Evolutionary conservation across 2,329 filamentous ascomycete genomes (phyloP).

Genomic region (Ophiostoma novo-ulmi): DNA sequence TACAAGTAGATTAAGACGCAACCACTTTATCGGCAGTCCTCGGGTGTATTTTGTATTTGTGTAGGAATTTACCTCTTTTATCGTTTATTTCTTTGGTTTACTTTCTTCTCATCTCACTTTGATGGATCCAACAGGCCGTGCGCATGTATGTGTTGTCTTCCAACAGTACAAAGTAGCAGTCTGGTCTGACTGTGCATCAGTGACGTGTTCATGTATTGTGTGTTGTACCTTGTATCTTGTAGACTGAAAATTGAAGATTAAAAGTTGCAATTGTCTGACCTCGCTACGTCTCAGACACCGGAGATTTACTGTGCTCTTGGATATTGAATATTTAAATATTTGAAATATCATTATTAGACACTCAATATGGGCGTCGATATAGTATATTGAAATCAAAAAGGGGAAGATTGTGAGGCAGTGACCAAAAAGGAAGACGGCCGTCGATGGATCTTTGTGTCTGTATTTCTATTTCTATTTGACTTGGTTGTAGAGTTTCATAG

Average conservation of each 20-base stretch:
- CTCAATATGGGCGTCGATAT: not conserved
- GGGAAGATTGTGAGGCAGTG: not conserved
- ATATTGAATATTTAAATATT: not conserved
- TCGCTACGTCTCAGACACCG: slow-evolving; percentile 14
- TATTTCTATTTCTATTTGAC: not conserved
- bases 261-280: not conserved
- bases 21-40: slow-evolving; percentile 4
- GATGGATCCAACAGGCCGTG: not conserved
- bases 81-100: not conserved
- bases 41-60: not conserved
- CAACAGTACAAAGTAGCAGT: not conserved
- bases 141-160: slow-evolving; percentile 6
- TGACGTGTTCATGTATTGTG: not conserved
- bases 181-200: not conserved
- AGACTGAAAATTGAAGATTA: too few relatives aligned
- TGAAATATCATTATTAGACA: not conserved
- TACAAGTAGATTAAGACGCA: not conserved
- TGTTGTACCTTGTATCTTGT: too few relatives aligned
- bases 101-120: not conserved
- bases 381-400: not conserved
- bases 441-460: not conserved
- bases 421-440: slow-evolving; percentile 8
- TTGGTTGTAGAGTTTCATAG: too few relatives aligned
- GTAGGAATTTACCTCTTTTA: not conserved
- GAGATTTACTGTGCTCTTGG: not conserved